Conservation (phyloP, 2,329 filamentous ascomycete genomes). For the Paramyrothecium roridum region DNA sequence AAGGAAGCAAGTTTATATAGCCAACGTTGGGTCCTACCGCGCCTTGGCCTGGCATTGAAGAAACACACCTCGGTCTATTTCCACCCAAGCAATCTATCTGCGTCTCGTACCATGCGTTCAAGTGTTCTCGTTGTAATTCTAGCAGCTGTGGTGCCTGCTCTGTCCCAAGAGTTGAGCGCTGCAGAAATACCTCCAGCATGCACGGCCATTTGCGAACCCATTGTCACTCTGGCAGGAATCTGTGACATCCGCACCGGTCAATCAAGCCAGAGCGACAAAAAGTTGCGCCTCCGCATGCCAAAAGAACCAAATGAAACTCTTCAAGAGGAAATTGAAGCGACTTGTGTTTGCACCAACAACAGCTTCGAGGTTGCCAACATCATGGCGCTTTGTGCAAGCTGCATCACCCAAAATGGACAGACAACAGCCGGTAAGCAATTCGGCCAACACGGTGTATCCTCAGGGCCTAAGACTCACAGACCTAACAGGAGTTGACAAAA, state of each 20-base stretch:
- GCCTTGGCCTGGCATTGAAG: too few species aligned
- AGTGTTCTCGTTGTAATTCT: background rate
- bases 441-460: too few species aligned
- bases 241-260: background rate
- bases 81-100: too few species aligned
- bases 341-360: background rate
- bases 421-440: background rate
- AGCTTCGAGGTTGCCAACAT: background rate
- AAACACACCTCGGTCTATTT: too few species aligned
- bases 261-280: background rate
- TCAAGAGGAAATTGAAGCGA: background rate
- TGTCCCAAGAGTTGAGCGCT: background rate
- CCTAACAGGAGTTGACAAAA: background rate
- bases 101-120: background rate
- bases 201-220: background rate
- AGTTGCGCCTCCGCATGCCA: background rate
- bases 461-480: background rate
- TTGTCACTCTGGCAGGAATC: background rate
- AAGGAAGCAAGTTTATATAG: too few species aligned
- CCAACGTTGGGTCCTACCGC: too few species aligned
- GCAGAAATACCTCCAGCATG: background rate
- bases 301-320: background rate
- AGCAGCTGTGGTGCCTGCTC: background rate
- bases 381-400: background rate
- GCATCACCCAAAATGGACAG: background rate